Percentiles rank a stretch among this genome's conserved stretches.
phyloP scores from a whole-genome alignment of 2,329 filamentous ascomycete genomes.

The Dichotomopilus funicola region DNA sequence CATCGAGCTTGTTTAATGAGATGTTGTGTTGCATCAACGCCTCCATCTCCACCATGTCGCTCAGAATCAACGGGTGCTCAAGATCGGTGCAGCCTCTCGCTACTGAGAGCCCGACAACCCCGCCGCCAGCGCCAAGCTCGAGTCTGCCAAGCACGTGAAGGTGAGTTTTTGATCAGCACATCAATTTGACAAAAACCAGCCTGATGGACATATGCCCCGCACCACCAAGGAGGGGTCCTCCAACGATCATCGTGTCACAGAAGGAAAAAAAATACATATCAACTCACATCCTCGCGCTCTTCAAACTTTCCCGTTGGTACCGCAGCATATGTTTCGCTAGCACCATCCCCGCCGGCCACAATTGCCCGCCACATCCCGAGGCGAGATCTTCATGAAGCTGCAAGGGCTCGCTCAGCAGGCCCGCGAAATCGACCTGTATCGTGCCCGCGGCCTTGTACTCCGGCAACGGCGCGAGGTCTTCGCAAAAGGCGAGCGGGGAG shows the following conservation, averaged over 20 bases:
- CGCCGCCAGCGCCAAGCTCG: slow-evolving; percentile 87
- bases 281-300: slow-evolving; percentile 65
- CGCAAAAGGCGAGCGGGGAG: slow-evolving; percentile 45
- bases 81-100: slow-evolving; percentile 48
- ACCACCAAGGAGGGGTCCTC: neutral
- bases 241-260: neutral
- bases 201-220: neutral
- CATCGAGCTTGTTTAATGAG: slow-evolving; percentile 64
- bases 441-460: slow-evolving; percentile 50
- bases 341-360: slow-evolving; percentile 92
- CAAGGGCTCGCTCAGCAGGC: slow-evolving; percentile 63
- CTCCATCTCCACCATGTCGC: slow-evolving; percentile 83
- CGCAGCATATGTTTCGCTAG: slow-evolving; percentile 80
- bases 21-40: slow-evolving; percentile 83
- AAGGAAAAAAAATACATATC: neutral
- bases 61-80: slow-evolving; percentile 61
- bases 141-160: slow-evolving; percentile 48
- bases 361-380: slow-evolving; percentile 83
- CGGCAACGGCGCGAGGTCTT: slow-evolving; percentile 54
- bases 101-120: slow-evolving; percentile 67
- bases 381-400: slow-evolving; percentile 77
- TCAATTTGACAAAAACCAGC: too few species aligned
- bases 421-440: slow-evolving; percentile 59
- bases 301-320: slow-evolving; percentile 58
- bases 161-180: slow-evolving; percentile 6